Conservation (phyloP, 495 filamentous ascomycete species). For the Pseudevernia furfuracea region DNA sequence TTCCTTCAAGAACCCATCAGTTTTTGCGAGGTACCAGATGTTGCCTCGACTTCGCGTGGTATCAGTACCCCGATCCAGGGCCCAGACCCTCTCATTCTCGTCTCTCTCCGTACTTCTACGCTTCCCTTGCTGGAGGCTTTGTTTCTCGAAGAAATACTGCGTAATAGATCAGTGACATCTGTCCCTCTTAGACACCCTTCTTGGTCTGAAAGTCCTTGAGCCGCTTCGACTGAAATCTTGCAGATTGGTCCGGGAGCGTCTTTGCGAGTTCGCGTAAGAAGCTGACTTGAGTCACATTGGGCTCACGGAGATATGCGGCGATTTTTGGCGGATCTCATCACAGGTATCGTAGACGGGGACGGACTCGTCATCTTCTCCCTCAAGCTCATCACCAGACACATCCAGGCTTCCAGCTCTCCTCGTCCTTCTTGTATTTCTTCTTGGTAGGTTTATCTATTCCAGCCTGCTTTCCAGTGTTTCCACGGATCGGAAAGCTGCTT, state of each 20-base stretch:
- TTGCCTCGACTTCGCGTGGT: background rate
- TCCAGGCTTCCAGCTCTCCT: conserved; percentile 30
- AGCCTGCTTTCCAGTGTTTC: conserved; percentile 35
- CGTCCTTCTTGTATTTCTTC: conserved; percentile 26
- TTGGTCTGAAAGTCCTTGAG: conserved; percentile 43
- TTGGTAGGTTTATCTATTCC: conserved; percentile 30
- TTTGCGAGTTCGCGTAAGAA: conserved; percentile 44
- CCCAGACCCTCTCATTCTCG: conserved; percentile 45
- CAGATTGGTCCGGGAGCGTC: conserved; percentile 29
- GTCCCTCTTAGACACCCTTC: conserved; percentile 40
- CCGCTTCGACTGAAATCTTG: conserved; percentile 24
- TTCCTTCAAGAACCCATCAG: background rate
- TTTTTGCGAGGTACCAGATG: background rate
- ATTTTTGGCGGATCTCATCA: conserved; percentile 52
- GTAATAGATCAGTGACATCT: conserved; percentile 40
- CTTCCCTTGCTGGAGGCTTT: conserved; percentile 44
- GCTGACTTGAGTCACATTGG: conserved; percentile 44
- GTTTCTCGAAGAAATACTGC: conserved; percentile 54
- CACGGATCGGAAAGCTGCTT: conserved; percentile 36
- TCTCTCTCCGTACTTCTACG: conserved; percentile 42
- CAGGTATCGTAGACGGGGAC: conserved; percentile 49
- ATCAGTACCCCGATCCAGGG: background rate
- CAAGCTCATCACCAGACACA: conserved; percentile 28
- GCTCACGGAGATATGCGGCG: conserved; percentile 39
- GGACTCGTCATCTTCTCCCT: conserved; percentile 35